These are phyloP conservation scores for Rhizoclosmatium globosum DNA, from an alignment of 192 early-diverging fungal species.

Conservation along the genomic window DNA sequence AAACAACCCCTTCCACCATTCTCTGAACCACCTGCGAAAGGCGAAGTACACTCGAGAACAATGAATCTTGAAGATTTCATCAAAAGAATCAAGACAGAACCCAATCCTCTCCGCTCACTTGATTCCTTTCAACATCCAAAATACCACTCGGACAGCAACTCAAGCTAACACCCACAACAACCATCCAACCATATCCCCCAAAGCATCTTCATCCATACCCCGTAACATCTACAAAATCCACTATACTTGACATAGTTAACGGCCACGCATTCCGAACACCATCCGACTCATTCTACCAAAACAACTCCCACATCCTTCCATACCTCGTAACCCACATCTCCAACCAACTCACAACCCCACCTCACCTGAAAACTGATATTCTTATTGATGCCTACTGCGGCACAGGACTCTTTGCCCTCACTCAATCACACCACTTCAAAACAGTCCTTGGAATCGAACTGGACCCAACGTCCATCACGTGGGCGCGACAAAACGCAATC, in stretches of 20 bases:
- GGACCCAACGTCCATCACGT: slow-evolving; percentile 66
- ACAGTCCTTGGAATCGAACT: slow-evolving; percentile 75
- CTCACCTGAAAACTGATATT: slow-evolving; percentile 39
- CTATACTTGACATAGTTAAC: slow-evolving; percentile 42
- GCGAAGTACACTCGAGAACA: neutral
- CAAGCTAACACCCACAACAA: slow-evolving; percentile 4
- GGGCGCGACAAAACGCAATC: slow-evolving; percentile 69
- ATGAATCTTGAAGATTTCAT: slow-evolving; percentile 23
- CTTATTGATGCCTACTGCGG: slow-evolving; percentile 80
- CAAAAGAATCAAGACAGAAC: slow-evolving; percentile 10
- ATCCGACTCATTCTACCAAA: slow-evolving; percentile 74
- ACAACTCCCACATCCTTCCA: slow-evolving; percentile 72
- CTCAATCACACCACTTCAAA: slow-evolving; percentile 65
- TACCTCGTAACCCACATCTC: slow-evolving; percentile 68
- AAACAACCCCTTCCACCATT: neutral
- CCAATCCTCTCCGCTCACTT: neutral
- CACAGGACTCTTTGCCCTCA: slow-evolving; percentile 74
- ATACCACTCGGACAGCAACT: neutral
- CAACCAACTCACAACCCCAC: slow-evolving; percentile 58
- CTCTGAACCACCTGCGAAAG: neutral
- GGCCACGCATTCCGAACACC: slow-evolving; percentile 66
- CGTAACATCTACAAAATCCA: slow-evolving; percentile 4
- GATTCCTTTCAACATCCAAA: neutral
- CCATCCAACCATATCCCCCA: slow-evolving; percentile 40
- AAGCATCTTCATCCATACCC: neutral